These are phyloP conservation scores for Gilbertella persicaria DNA, from an alignment of 371 early-diverging fungal genomes.

Conservation along the genomic window DNA sequence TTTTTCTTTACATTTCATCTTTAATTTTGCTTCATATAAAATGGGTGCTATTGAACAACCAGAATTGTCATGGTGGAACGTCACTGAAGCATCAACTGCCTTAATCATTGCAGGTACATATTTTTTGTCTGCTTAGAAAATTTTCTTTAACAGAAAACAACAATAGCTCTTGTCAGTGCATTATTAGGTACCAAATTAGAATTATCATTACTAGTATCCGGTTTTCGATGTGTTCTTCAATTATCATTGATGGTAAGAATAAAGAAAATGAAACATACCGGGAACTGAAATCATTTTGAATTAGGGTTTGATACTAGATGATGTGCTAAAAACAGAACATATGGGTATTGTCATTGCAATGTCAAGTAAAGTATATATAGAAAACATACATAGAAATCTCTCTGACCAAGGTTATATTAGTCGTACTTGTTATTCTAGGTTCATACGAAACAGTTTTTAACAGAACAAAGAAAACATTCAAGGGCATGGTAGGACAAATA, in stretches of 20 bases:
- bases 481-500: slow-evolving; percentile 34
- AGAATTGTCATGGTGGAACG: slow-evolving; percentile 42
- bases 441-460: slow-evolving; percentile 47
- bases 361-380: slow-evolving; percentile 30
- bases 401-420: slow-evolving; percentile 16
- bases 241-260: slow-evolving; percentile 41
- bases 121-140: no score
- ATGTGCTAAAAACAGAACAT: slow-evolving; percentile 40
- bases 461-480: slow-evolving; percentile 43
- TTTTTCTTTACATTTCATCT: no score
- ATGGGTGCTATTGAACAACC: slow-evolving; percentile 13
- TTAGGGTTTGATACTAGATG: slow-evolving; percentile 46
- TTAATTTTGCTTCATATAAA: not conserved
- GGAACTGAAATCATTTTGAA: not conserved
- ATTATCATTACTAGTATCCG: slow-evolving; percentile 37
- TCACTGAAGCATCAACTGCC: slow-evolving; percentile 36
- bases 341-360: slow-evolving; percentile 35
- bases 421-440: slow-evolving; percentile 37
- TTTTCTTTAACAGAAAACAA: not conserved
- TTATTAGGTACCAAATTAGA: slow-evolving; percentile 41
- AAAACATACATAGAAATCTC: not conserved
- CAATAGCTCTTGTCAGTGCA: slow-evolving; percentile 35
- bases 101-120: slow-evolving; percentile 43
- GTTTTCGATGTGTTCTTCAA: slow-evolving; percentile 47
- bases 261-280: not conserved